Evolutionary conservation across 306 rosid species (phyloP).

Genomic region (Cucurbita pepo): DNA sequence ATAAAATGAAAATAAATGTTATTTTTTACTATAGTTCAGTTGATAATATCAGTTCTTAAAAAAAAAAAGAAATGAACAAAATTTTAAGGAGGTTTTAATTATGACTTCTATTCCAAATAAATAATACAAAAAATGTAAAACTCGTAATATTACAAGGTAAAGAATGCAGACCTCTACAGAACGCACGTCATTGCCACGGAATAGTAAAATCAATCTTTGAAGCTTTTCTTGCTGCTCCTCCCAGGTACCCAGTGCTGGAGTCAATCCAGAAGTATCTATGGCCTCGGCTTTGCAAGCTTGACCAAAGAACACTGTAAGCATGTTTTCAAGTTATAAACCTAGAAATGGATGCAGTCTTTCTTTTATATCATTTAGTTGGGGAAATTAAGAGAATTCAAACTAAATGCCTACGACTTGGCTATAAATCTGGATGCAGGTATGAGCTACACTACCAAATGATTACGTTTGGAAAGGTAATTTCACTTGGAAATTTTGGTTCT

Average conservation of each 20-base stretch:
- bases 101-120: background rate
- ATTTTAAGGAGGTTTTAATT: background rate
- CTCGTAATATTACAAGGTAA: slow-evolving; percentile 5
- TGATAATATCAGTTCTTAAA: background rate
- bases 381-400: background rate
- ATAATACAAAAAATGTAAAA: background rate
- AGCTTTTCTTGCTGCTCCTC: slow-evolving; percentile 15
- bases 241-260: slow-evolving; percentile 92
- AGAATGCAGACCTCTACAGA: background rate
- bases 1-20: background rate
- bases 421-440: slow-evolving; percentile 40
- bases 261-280: slow-evolving; percentile 91
- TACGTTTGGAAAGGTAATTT: slow-evolving; percentile 91
- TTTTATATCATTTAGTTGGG: background rate
- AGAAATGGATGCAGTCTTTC: background rate
- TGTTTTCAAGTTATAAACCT: background rate
- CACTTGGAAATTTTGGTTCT: slow-evolving; percentile 1
- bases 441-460: slow-evolving; percentile 98
- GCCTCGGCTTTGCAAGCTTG: slow-evolving; percentile 99
- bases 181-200: background rate
- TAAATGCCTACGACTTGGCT: background rate
- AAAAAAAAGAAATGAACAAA: background rate
- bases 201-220: background rate
- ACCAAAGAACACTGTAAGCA: slow-evolving; percentile 79
- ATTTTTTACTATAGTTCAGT: background rate